Evolutionary conservation across 225 moss, liverwort and hornwort genomes (phyloP), one percentile per base, ranked within the genome.

Genomic region (Marchantia paleacea): DNA sequence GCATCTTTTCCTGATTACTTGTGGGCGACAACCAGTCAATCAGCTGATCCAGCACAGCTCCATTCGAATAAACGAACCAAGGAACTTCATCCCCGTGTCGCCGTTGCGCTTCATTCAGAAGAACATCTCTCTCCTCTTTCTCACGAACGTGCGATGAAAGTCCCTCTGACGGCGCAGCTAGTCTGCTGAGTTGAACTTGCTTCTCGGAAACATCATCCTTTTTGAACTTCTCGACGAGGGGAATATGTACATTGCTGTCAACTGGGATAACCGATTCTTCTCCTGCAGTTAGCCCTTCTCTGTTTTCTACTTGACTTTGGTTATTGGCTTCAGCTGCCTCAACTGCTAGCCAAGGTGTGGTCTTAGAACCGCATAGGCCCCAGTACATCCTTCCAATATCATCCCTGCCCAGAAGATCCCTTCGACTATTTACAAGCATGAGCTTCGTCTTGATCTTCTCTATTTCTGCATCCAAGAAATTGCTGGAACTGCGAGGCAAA

Each of bases 391-490:
- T 89, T 80, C 99, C 99, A 53, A 85, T 49, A 69, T 95, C 94
- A 84, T 99, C 99, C 82, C 82, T 90, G 73, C 99, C 99, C 73
- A 99, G 86, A 57, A 91, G 90, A 70, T 99, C 94, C 64, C 99
- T 88, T 73, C 99, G 87, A 84, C 94, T 77, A 86, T 85, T 88
- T 73, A 90, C 79, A 81, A 87, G 88, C 87, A 84, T 89, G 9
- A 99, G 84, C 87, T 90, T 92, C 75, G 86, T 77, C 72, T 91
- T 90, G 51, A 90, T 81, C 84, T 92, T 89, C 58, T 78, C 87
- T 80, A 95, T 95, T 73, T 95, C 95, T 75, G 81, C 64, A 89
- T 94, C 91, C 78, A 91, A 75, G 73, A 68, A 68, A 70, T 12
- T 80, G 19, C 47, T 75, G 16, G 67, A 28, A 31, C 73, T 74